Evolutionary conservation across 371 early-diverging fungal species (phyloP).

Genomic region (Lichtheimia hyalospora): DNA sequence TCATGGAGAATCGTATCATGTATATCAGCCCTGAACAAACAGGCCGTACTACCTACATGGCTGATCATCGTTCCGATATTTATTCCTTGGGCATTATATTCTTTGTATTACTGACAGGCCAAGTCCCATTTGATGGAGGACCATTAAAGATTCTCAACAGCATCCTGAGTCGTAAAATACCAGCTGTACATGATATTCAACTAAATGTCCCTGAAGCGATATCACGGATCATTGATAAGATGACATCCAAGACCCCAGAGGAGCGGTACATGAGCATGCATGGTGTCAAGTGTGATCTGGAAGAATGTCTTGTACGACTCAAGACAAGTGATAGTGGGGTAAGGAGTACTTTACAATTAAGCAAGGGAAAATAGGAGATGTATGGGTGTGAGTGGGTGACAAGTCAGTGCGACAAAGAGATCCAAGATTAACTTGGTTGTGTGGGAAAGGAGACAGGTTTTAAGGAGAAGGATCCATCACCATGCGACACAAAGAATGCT

Average conservation of each 20-base stretch:
- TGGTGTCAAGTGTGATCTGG: slow-evolving; percentile 54
- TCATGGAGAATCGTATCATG: slow-evolving; percentile 13
- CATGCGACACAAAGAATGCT: too few relatives aligned
- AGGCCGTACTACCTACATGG: slow-evolving; percentile 55
- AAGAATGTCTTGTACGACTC: slow-evolving; percentile 44
- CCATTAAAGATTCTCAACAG: slow-evolving; percentile 57
- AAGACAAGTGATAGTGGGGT: slow-evolving; percentile 27
- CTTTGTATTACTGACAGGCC: slow-evolving; percentile 52
- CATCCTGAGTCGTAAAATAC: slow-evolving; percentile 48
- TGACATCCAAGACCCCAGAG: slow-evolving; percentile 62
- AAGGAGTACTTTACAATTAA: background rate
- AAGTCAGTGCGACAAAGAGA: too few relatives aligned
- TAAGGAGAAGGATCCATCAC: too few relatives aligned
- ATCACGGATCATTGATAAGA: slow-evolving; percentile 51
- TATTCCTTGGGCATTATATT: slow-evolving; percentile 57
- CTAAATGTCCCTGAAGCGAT: slow-evolving; percentile 51
- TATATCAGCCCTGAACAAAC: slow-evolving; percentile 57
- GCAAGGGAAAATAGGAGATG: background rate
- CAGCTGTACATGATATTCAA: slow-evolving; percentile 43
- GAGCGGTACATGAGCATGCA: slow-evolving; percentile 56
- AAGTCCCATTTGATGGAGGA: slow-evolving; percentile 50
- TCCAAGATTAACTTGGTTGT: too few relatives aligned
- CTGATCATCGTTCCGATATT: slow-evolving; percentile 59
- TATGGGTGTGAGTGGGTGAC: too few relatives aligned
- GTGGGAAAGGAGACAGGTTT: too few relatives aligned